Conservation (phyloP, 2,329 filamentous ascomycete species). For the Pseudofabraea citricarpa region DNA sequence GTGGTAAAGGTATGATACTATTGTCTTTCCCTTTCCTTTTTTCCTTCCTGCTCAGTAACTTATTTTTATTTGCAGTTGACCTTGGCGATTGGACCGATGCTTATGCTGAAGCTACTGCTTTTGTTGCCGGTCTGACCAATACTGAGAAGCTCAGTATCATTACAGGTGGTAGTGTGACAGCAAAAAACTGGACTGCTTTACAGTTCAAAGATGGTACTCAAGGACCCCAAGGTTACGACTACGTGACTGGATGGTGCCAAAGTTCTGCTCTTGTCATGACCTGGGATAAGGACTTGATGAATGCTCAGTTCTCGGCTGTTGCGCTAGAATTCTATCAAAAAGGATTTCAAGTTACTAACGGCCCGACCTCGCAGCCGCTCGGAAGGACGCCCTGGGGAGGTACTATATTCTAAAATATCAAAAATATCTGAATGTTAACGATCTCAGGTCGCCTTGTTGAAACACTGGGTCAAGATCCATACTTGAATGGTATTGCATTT, state of each 20-base stretch:
- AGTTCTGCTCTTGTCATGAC: not conserved
- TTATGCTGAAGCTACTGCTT: not conserved
- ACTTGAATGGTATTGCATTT: slow-evolving; percentile 16
- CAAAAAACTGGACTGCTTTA: not conserved
- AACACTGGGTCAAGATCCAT: slow-evolving; percentile 10
- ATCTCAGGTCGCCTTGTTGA: slow-evolving; percentile 8
- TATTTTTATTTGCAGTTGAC: not conserved
- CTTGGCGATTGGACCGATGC: not conserved
- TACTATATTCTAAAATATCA: not conserved
- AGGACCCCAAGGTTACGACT: not conserved
- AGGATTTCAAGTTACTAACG: slow-evolving; percentile 10
- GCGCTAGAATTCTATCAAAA: not conserved
- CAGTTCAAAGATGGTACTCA: not conserved
- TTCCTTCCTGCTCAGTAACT: too few relatives aligned
- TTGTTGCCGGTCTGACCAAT: not conserved
- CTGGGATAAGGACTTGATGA: slow-evolving; percentile 1
- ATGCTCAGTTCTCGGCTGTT: not conserved
- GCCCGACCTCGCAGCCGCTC: slow-evolving; percentile 11
- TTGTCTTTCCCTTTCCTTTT: too few relatives aligned
- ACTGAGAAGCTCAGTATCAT: not conserved
- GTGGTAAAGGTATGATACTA: not conserved
- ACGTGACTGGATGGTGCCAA: not conserved
- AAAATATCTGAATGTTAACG: not conserved
- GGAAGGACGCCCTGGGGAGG: slow-evolving; percentile 13
- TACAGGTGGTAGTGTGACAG: not conserved